These are phyloP conservation scores for Macrophomina tecta DNA, from an alignment of 2,329 filamentous ascomycete genomes.

Conservation along the genomic window DNA sequence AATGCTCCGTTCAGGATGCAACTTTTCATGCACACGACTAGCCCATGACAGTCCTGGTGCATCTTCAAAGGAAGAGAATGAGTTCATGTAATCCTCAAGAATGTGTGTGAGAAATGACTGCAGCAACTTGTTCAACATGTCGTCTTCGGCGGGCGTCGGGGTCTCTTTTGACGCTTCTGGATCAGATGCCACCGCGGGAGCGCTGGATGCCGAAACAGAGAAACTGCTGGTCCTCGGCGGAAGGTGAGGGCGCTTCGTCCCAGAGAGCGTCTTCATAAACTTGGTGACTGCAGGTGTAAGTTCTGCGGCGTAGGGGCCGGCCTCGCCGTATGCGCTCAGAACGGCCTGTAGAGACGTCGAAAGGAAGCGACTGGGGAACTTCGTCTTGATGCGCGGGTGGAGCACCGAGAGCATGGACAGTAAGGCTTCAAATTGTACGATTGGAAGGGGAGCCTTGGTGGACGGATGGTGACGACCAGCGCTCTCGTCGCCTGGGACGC, in stretches of 20 bases:
- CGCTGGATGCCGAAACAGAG: slow-evolving; percentile 38
- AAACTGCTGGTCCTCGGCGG: slow-evolving; percentile 64
- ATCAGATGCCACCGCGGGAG: slow-evolving; percentile 55
- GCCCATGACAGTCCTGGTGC: slow-evolving; percentile 58
- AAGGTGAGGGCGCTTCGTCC: slow-evolving; percentile 68
- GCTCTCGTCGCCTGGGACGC: slow-evolving; percentile 31
- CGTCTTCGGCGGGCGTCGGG: slow-evolving; percentile 60
- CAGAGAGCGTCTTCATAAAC: slow-evolving; percentile 72
- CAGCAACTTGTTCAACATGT: slow-evolving; percentile 68
- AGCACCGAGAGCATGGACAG: slow-evolving; percentile 75
- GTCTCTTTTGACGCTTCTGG: slow-evolving; percentile 60
- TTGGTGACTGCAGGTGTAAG: slow-evolving; percentile 74
- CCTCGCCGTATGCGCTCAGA: slow-evolving; percentile 67
- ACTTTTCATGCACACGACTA: slow-evolving; percentile 69
- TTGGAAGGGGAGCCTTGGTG: slow-evolving; percentile 45
- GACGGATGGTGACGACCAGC: slow-evolving; percentile 41
- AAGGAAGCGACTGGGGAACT: slow-evolving; percentile 78
- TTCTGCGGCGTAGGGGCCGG: slow-evolving; percentile 62
- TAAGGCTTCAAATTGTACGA: slow-evolving; percentile 69
- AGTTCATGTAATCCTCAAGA: slow-evolving; percentile 74
- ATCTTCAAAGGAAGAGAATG: slow-evolving; percentile 51
- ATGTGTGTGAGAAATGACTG: slow-evolving; percentile 81
- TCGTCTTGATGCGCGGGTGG: slow-evolving; percentile 76
- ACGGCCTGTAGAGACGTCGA: slow-evolving; percentile 78
- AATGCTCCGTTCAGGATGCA: slow-evolving; percentile 68